phyloP scores from a whole-genome alignment of 495 filamentous ascomycete genomes.

The Massariosphaeria phaeospora region DNA sequence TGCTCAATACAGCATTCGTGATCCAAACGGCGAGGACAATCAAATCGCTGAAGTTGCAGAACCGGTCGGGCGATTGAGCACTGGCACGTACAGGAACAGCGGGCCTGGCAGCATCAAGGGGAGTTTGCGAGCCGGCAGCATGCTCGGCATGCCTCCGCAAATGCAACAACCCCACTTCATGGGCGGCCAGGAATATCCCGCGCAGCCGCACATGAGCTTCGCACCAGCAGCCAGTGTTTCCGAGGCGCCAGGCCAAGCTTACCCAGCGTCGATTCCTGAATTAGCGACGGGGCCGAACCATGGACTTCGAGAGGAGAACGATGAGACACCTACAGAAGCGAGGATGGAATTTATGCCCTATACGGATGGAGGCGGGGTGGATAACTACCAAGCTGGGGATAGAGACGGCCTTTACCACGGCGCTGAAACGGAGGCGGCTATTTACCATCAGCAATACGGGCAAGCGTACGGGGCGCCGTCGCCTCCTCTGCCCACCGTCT shows the following conservation, averaged over 20 bases:
- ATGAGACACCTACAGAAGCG: conserved; percentile 37
- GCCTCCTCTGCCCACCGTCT: not conserved
- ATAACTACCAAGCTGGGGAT: conserved; percentile 37
- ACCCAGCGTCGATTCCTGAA: conserved; percentile 29
- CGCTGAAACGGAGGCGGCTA: conserved; percentile 6
- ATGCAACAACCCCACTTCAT: conserved; percentile 26
- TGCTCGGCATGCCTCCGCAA: conserved; percentile 21
- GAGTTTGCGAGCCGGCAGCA: conserved; percentile 23
- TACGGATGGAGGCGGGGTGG: conserved; percentile 12
- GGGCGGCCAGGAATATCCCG: conserved; percentile 8
- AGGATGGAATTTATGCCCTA: conserved; percentile 25
- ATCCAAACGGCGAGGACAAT: conserved; percentile 52
- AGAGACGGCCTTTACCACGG: conserved; percentile 22
- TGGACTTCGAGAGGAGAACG: conserved; percentile 15
- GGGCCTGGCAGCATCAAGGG: conserved; percentile 46
- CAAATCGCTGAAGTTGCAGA: conserved; percentile 44
- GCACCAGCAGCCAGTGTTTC: conserved; percentile 8
- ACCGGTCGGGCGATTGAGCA: conserved; percentile 22
- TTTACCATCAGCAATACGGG: conserved; percentile 2
- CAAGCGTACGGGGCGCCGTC: not conserved
- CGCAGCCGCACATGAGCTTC: conserved; percentile 3
- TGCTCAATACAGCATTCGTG: conserved; percentile 93
- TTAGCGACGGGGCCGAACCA: conserved; percentile 3
- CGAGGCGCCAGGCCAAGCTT: conserved; percentile 23
- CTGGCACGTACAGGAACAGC: conserved; percentile 37